Conservation (phyloP, 306 rosid genomes). For the Quercus suber region DNA sequence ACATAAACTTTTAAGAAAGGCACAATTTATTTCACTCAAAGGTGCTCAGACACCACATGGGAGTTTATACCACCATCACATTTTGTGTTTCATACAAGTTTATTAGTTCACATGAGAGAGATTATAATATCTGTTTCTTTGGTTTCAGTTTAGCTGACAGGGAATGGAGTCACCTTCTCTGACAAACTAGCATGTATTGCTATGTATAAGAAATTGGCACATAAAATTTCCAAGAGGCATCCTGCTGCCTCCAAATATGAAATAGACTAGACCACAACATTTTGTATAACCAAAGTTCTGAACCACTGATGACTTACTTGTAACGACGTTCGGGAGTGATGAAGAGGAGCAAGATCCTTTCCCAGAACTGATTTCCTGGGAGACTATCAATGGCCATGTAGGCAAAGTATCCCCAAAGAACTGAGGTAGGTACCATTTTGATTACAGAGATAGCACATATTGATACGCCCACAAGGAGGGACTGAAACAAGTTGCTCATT, state of each 20-base stretch:
- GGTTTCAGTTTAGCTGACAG: neutral
- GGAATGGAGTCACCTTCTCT: neutral
- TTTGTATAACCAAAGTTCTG: neutral
- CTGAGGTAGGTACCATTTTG: conserved; percentile 76
- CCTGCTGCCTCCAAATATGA: neutral
- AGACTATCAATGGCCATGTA: conserved; percentile 97
- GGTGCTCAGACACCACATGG: neutral
- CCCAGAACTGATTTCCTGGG: conserved; percentile 94
- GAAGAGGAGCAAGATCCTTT: conserved; percentile 64
- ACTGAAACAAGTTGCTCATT: conserved; percentile 83
- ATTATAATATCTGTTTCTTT: neutral
- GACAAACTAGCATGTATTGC: neutral
- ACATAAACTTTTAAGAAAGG: neutral
- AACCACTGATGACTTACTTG: conserved; percentile 52
- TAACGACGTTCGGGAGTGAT: conserved; percentile 56
- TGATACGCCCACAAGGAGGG: conserved; percentile 71
- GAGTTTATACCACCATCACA: neutral
- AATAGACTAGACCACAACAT: neutral
- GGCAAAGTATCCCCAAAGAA: conserved; percentile 91
- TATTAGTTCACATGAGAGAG: neutral
- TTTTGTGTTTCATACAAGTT: neutral
- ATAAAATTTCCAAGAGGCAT: neutral
- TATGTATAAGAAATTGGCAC: neutral
- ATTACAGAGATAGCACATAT: conserved; percentile 68
- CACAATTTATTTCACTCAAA: neutral